Percentiles rank a stretch among this genome's conserved stretches.
These are phyloP conservation scores for Boletus huronensis DNA, from an alignment of 768 basidiomycete species.

Conservation along the genomic window DNA sequence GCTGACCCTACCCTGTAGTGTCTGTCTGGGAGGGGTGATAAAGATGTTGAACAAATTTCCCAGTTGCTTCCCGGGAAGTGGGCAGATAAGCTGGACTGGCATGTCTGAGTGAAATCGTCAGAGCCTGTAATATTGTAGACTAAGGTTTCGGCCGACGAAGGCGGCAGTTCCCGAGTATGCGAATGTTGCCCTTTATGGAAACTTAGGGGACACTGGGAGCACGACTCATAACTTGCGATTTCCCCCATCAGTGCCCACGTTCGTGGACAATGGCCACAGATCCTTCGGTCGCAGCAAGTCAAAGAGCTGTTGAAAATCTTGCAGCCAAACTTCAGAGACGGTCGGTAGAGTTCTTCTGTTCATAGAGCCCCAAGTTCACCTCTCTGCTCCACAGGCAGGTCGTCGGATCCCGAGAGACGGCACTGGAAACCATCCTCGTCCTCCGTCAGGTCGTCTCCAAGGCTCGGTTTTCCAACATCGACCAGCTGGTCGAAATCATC, in stretches of 20 bases:
- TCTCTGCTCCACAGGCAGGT: constrained; percentile 60
- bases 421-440: constrained; percentile 84
- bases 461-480: constrained; percentile 82
- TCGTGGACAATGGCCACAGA: constrained; percentile 42
- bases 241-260: neutral
- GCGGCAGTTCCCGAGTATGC: too few species aligned
- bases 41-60: constrained; percentile 97
- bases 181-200: constrained; percentile 23
- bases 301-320: constrained; percentile 63
- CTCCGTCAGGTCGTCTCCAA: constrained; percentile 87
- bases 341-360: constrained; percentile 41
- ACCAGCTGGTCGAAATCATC: constrained; percentile 78
- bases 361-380: constrained; percentile 34
- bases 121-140: neutral
- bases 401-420: constrained; percentile 85
- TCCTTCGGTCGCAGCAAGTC: constrained; percentile 36
- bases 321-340: constrained; percentile 68
- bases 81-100: constrained; percentile 94
- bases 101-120: constrained; percentile 41
- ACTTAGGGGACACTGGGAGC: neutral
- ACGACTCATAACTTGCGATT: constrained; percentile 11
- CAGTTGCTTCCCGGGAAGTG: constrained; percentile 87
- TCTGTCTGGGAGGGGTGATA: constrained; percentile 93
- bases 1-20: constrained; percentile 48
- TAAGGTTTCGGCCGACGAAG: too few species aligned